phyloP scores from a whole-genome alignment of 345 rosid species.

The Passiflora organensis region DNA sequence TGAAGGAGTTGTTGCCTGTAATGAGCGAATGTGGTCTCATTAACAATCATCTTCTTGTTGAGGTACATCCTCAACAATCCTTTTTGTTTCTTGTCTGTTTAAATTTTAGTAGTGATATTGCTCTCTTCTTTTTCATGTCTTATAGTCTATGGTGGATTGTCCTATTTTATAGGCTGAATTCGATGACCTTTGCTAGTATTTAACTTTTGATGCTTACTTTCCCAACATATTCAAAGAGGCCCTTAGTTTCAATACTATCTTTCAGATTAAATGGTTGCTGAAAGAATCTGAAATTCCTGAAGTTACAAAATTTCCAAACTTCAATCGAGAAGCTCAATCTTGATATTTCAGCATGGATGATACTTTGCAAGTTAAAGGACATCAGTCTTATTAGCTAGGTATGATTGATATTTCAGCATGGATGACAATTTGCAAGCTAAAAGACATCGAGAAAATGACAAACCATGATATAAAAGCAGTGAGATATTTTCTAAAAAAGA shows the following conservation, averaged over 20 bases:
- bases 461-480: conserved; percentile 96
- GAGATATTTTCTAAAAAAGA: conserved; percentile 87
- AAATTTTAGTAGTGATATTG: no score
- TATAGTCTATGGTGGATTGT: not conserved
- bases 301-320: conserved; percentile 72
- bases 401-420: conserved; percentile 53
- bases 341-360: conserved; percentile 61
- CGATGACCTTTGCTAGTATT: no score
- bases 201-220: no score
- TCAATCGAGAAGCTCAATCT: conserved; percentile 77
- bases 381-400: conserved; percentile 52
- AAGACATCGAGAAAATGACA: conserved; percentile 71
- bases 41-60: conserved; percentile 70
- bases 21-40: conserved; percentile 88
- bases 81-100: not conserved
- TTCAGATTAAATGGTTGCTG: conserved; percentile 80
- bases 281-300: conserved; percentile 78
- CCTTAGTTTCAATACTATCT: conserved; percentile 5
- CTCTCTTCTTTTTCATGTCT: not conserved
- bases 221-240: not conserved
- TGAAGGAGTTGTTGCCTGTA: conserved; percentile 73
- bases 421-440: conserved; percentile 76
- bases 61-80: conserved; percentile 35
- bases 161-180: no score
- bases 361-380: conserved; percentile 66